phyloP scores from a whole-genome alignment of 2,329 filamentous ascomycete species.

The Pseudogymnoascus sp. region DNA sequence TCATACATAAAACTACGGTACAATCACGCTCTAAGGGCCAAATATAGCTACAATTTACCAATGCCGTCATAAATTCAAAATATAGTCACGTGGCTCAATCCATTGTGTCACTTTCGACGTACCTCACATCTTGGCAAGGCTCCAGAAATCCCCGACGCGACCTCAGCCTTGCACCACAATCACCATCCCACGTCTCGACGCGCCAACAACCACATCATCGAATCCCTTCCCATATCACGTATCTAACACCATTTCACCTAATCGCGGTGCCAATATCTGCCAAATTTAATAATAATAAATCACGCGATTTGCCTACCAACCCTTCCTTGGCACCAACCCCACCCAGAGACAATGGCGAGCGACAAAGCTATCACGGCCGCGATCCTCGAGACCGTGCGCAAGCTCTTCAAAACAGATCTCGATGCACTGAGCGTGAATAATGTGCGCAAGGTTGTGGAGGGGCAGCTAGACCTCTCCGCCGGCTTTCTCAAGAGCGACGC shows the following conservation, averaged over 20 bases:
- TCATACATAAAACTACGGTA: not conserved
- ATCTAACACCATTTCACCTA: too few relatives aligned
- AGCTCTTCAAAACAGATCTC: constrained; percentile 35
- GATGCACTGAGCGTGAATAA: constrained; percentile 48
- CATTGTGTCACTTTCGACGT: not conserved
- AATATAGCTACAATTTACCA: not conserved
- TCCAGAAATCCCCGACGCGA: constrained; percentile 5
- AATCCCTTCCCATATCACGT: not conserved
- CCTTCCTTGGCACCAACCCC: not conserved
- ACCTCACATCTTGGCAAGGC: constrained; percentile 6
- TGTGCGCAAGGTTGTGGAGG: constrained; percentile 45
- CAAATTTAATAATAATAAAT: not conserved
- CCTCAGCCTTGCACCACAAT: constrained; percentile 5
- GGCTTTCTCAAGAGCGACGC: constrained; percentile 41
- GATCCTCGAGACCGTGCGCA: constrained; percentile 39
- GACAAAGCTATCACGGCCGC: constrained; percentile 36
- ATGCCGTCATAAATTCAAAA: not conserved
- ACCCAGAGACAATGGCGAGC: constrained; percentile 29
- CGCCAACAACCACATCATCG: not conserved
- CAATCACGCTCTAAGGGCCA: not conserved
- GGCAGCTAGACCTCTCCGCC: constrained; percentile 39
- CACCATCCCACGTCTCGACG: not conserved
- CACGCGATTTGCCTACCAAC: not conserved
- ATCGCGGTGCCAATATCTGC: not conserved
- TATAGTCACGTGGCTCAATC: not conserved